Percentiles rank a stretch among this genome's conserved stretches.
These are phyloP conservation scores for Typha latifolia DNA, from an alignment of 176 grass and related monocot genomes.

Conservation along the genomic window DNA sequence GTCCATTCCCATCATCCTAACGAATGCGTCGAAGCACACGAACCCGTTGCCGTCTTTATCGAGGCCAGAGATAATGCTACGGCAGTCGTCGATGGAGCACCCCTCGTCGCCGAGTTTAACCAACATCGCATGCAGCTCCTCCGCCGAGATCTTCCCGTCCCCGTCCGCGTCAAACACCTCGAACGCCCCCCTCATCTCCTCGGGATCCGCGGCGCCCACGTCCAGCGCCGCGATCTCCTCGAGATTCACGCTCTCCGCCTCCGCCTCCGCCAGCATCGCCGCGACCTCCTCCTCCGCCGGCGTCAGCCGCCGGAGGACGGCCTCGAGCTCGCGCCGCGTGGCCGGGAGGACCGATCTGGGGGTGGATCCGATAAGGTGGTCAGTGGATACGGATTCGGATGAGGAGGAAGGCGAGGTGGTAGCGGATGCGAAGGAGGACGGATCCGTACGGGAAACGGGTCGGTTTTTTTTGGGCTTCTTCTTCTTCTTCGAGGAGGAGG, in stretches of 20 bases:
- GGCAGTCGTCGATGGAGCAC: not conserved
- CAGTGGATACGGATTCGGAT: no score
- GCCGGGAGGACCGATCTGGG: no score
- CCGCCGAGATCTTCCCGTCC: conserved; percentile 30
- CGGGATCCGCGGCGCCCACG: not conserved
- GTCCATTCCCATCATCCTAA: not conserved
- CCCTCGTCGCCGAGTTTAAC: conserved; percentile 22
- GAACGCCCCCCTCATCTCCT: conserved; percentile 29
- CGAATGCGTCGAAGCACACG: conserved; percentile 1
- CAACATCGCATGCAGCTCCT: conserved; percentile 29
- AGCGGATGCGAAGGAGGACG: no score
- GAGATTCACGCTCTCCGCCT: not conserved
- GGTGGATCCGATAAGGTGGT: no score
- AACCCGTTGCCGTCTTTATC: conserved; percentile 6
- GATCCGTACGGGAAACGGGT: no score
- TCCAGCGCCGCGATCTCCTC: not conserved
- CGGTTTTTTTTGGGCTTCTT: no score
- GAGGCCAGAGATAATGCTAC: not conserved
- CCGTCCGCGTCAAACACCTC: conserved; percentile 34
- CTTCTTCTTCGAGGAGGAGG: no score
- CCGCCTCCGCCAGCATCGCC: not conserved
- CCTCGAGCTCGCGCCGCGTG: conserved; percentile 5
- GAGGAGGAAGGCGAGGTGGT: no score
- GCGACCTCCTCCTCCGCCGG: not conserved
- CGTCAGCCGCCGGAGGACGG: not conserved